Evolutionary conservation across 495 filamentous ascomycete species (phyloP).

Genomic region (Lichenothelia convexa): DNA sequence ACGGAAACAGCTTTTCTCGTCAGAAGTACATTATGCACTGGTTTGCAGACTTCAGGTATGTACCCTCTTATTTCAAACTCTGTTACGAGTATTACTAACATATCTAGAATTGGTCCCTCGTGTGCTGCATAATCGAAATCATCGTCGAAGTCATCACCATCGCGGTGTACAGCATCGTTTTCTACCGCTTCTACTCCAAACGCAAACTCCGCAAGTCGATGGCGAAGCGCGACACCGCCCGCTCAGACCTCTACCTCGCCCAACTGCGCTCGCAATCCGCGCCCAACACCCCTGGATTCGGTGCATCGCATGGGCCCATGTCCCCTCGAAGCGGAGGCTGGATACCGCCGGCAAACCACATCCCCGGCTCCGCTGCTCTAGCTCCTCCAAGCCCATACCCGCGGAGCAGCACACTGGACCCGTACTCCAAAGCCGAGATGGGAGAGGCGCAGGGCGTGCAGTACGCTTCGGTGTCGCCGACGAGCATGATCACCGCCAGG

Average conservation of each 20-base stretch:
- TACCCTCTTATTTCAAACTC: constrained; percentile 4
- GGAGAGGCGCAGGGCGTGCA: constrained; percentile 24
- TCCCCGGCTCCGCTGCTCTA: constrained; percentile 5
- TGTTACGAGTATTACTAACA: constrained; percentile 10
- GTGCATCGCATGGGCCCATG: no score
- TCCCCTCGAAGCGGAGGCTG: constrained; percentile 23
- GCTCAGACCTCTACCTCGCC: constrained; percentile 86
- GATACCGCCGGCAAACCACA: constrained; percentile 17
- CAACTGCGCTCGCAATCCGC: constrained; percentile 84
- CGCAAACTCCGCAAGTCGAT: constrained; percentile 86
- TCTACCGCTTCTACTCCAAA: constrained; percentile 94
- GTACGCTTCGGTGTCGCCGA: constrained; percentile 32
- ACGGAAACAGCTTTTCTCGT: constrained; percentile 49
- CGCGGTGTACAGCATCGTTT: constrained; percentile 77
- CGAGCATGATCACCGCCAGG: constrained; percentile 27
- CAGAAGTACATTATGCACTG: constrained; percentile 75
- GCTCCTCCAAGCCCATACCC: no score
- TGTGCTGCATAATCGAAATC: constrained; percentile 95
- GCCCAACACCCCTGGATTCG: constrained; percentile 83
- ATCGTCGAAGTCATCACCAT: constrained; percentile 85
- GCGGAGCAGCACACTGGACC: no score
- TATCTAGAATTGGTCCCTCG: constrained; percentile 72
- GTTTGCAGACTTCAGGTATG: constrained; percentile 84
- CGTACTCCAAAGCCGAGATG: constrained; percentile 32
- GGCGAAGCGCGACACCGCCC: constrained; percentile 84